Evolutionary conservation across 2,329 filamentous ascomycete genomes (phyloP), one percentile per base, ranked within the genome.

Genomic region (Pyrenochaeta sp.): DNA sequence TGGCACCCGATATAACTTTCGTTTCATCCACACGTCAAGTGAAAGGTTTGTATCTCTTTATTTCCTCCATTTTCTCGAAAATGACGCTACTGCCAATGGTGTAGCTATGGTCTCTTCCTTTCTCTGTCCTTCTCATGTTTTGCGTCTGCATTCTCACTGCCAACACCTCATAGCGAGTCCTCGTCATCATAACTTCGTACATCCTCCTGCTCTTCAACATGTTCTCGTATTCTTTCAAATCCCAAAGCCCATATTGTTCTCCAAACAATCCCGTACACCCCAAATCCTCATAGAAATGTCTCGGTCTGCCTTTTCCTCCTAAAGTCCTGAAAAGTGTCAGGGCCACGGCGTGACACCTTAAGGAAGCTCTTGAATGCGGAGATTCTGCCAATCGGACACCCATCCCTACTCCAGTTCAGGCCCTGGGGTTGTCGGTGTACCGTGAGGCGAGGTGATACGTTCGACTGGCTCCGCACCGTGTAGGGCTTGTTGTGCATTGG

Each of bases 321-420:
- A 15, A 7, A 41, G 29, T 17, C 50, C n/a, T 35, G 58, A 63
- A 61, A 59, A 60, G 60, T 49, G 60, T 63, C 60, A 61, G 60
- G 44, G 9, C 46, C 58, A 53, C 55, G 36, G 46, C 58, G 39
- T 45, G 30, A 32, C n/a, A 37, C 30, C 49, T 32, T 51, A 50
- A 9, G 50, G 46, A 42, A 39, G 17, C 37, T 40, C 42, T 42
- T 46, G 56, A 21, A 60, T 36, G 27, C 35, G 51, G 51, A 40
- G 50, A 20, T 31, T 37, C 49, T 49, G 50, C 43, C 37, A 29
- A 45, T 45, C 37, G 45, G 20, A 43, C 42, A 12, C 36, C 44
- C 52, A 41, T 59, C 56, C 49, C 42, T 56, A 51, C 23, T 52
- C 55, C 53, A 43, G 21, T 23, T 36, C 23, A 46, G 58, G 58